A percentile compares a stretch with the other conserved stretches of the same genome.
Evolutionary conservation across 169 alveolate genomes (phyloP).

Genomic region (Besnoitia besnoiti): DNA sequence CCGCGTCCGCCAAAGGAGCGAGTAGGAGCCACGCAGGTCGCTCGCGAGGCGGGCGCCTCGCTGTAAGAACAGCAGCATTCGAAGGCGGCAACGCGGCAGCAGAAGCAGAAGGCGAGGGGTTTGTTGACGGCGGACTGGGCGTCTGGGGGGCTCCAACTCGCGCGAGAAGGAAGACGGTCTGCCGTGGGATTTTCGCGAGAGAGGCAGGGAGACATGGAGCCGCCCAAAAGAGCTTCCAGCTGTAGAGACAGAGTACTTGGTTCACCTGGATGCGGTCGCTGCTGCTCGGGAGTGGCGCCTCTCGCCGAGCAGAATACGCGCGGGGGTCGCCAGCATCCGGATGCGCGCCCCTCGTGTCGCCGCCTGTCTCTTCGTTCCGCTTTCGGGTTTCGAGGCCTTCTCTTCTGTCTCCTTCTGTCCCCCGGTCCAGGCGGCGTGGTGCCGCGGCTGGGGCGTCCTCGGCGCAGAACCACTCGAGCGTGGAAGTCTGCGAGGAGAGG

Average conservation of each 20-base stretch:
- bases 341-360: background rate
- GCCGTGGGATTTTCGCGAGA: background rate
- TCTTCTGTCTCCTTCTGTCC: too few species aligned
- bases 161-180: background rate
- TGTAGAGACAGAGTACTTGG: background rate
- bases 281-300: too few species aligned
- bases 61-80: background rate
- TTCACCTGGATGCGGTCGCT: too few species aligned
- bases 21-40: background rate
- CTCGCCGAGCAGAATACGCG: too few species aligned
- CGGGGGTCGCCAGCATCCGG: too few species aligned
- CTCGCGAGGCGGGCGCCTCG: background rate
- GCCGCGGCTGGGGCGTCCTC: too few species aligned
- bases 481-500: too few species aligned
- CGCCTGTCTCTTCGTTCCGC: background rate
- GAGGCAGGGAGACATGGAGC: background rate
- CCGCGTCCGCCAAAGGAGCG: conserved; percentile 24
- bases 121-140: background rate
- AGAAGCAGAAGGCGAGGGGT: background rate
- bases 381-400: background rate
- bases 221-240: conserved; percentile 13
- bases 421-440: too few species aligned
- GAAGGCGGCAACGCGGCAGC: background rate
- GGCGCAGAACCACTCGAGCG: too few species aligned
- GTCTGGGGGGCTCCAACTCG: background rate